A percentile compares a stretch with the other conserved stretches of the same genome.
Conservation (phyloP, 441 rosid species). For the Corymbia calophylla region DNA sequence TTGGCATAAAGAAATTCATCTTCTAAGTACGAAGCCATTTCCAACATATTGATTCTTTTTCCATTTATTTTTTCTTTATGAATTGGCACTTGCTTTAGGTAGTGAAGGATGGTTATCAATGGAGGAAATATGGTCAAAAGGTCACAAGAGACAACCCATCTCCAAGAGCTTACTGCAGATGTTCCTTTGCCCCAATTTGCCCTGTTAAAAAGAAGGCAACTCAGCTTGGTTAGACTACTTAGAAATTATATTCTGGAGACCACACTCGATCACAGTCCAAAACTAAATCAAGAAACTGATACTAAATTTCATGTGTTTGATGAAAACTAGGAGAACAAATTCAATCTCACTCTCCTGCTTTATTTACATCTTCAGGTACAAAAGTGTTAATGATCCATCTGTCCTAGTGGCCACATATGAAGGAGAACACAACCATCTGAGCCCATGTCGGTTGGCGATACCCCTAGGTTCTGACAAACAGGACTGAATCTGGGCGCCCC, state of each 20-base stretch:
- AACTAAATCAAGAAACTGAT: neutral
- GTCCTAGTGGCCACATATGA: constrained; percentile 7
- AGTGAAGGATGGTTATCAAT: constrained; percentile 7
- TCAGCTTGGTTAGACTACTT: neutral
- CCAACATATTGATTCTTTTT: neutral
- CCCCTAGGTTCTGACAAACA: neutral
- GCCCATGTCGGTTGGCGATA: neutral
- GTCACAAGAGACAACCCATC: constrained; percentile 15
- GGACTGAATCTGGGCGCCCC: neutral
- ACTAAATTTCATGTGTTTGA: neutral
- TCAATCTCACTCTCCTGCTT: neutral
- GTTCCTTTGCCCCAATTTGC: constrained; percentile 8
- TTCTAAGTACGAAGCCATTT: neutral
- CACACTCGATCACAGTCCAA: neutral
- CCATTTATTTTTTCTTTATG: neutral
- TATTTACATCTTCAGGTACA: neutral
- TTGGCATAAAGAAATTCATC: neutral
- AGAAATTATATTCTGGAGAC: neutral
- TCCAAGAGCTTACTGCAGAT: constrained; percentile 12
- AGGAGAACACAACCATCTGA: constrained; percentile 8
- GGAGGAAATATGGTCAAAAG: constrained; percentile 17
- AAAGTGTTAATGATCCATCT: constrained; percentile 1
- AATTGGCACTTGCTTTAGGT: neutral
- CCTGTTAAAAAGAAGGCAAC: constrained; percentile 11
- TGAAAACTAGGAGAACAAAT: neutral